phyloP scores from a whole-genome alignment of 306 rosid species.

The Inga leiocalycina region DNA sequence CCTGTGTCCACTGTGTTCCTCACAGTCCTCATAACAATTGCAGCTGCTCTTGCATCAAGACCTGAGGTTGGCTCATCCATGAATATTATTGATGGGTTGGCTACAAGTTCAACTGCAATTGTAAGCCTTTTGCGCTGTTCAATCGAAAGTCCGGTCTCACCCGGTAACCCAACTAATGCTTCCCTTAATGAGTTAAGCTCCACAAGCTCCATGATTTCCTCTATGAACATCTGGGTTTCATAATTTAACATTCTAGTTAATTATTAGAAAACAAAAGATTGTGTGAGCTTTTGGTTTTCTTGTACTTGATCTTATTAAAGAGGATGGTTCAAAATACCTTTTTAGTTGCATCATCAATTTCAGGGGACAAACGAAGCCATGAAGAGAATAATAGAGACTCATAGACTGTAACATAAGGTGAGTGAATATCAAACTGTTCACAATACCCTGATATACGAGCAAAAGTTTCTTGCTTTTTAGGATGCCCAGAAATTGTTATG shows the following conservation, averaged over 20 bases:
- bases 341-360: slow-evolving; percentile 68
- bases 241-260: background rate
- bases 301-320: background rate
- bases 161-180: slow-evolving; percentile 83
- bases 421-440: slow-evolving; percentile 91
- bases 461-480: slow-evolving; percentile 79
- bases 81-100: slow-evolving; percentile 93
- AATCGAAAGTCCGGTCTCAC: slow-evolving; percentile 75
- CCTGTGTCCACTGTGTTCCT: slow-evolving; percentile 94
- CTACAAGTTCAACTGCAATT: slow-evolving; percentile 89
- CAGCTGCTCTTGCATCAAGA: slow-evolving; percentile 97
- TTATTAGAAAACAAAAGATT: background rate
- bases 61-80: slow-evolving; percentile 99
- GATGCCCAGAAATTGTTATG: slow-evolving; percentile 68
- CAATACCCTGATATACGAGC: slow-evolving; percentile 91
- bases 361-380: slow-evolving; percentile 74
- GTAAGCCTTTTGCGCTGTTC: slow-evolving; percentile 91
- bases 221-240: slow-evolving; percentile 69
- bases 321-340: slow-evolving; percentile 38
- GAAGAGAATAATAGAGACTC: slow-evolving; percentile 82
- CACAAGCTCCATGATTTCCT: slow-evolving; percentile 92
- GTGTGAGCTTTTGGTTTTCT: background rate
- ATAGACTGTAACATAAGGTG: slow-evolving; percentile 82
- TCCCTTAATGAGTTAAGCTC: slow-evolving; percentile 72
- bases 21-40: slow-evolving; percentile 93